Conservation (phyloP, 2,329 filamentous ascomycete genomes). For the Pseudogymnoascus sp. region DNA sequence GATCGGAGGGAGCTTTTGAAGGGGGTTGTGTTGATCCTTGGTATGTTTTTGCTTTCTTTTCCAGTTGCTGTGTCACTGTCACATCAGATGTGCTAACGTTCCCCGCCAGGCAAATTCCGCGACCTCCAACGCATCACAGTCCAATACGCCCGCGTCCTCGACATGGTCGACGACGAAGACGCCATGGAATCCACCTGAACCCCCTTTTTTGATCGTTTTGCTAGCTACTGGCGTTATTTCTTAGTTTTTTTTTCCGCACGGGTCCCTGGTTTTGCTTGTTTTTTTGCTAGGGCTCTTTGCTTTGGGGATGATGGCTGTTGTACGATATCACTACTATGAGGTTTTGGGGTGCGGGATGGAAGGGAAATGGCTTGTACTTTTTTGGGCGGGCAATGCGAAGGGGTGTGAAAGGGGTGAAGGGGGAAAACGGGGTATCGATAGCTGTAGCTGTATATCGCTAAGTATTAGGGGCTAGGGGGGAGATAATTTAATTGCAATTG, state of each 20-base stretch:
- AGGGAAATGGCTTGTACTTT: background rate
- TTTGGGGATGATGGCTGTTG: background rate
- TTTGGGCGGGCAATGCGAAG: background rate
- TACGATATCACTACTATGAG: constrained; percentile 1
- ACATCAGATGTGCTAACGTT: constrained; percentile 4
- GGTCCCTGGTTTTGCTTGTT: background rate
- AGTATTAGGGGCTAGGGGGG: background rate
- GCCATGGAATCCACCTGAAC: background rate
- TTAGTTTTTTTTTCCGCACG: background rate
- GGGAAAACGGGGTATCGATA: background rate
- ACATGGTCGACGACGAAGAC: constrained; percentile 37
- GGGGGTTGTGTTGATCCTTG: constrained; percentile 85
- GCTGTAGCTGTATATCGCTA: background rate
- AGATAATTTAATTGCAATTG: constrained; percentile 4
- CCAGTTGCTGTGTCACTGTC: too few species aligned
- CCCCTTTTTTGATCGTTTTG: background rate
- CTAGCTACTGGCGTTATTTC: background rate
- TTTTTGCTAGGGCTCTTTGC: background rate
- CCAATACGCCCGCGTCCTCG: constrained; percentile 80
- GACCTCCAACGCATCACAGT: constrained; percentile 92
- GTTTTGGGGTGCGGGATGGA: background rate
- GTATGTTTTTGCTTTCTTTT: constrained; percentile 44
- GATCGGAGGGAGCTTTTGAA: constrained; percentile 78
- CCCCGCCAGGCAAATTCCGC: constrained; percentile 71
- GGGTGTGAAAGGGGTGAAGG: background rate